These are phyloP conservation scores for Yarrowia sp. DNA, from an alignment of 805 yeast genomes.

Conservation along the genomic window DNA sequence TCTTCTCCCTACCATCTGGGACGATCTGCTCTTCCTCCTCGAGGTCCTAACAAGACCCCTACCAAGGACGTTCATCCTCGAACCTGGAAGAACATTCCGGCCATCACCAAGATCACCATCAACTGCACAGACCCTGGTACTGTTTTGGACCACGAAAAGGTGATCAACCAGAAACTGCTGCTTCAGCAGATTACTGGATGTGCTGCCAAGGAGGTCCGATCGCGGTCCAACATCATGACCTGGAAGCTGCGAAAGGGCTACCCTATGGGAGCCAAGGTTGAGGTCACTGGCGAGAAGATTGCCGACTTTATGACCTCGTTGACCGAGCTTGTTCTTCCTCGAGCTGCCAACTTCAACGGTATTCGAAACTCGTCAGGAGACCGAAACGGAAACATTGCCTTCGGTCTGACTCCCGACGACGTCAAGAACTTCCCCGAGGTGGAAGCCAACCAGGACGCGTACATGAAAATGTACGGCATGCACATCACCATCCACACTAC, in stretches of 20 bases:
- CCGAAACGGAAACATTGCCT: slow-evolving; percentile 75
- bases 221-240: slow-evolving; percentile 73
- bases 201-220: slow-evolving; percentile 68
- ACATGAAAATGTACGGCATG: slow-evolving; percentile 84
- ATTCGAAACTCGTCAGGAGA: slow-evolving; percentile 77
- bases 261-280: slow-evolving; percentile 86
- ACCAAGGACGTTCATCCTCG: slow-evolving; percentile 71
- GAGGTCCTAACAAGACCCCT: slow-evolving; percentile 62
- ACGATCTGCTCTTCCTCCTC: slow-evolving; percentile 73
- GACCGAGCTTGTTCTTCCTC: slow-evolving; percentile 88
- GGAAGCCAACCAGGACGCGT: slow-evolving; percentile 82
- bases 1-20: slow-evolving; percentile 84
- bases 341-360: slow-evolving; percentile 84
- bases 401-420: slow-evolving; percentile 77
- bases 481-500: slow-evolving; percentile 80
- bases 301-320: slow-evolving; percentile 80
- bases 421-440: slow-evolving; percentile 87
- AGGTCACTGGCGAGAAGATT: slow-evolving; percentile 74
- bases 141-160: slow-evolving; percentile 63
- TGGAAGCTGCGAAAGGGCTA: slow-evolving; percentile 87
- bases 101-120: slow-evolving; percentile 60
- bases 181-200: slow-evolving; percentile 92
- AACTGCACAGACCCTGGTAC: slow-evolving; percentile 68
- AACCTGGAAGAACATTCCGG: slow-evolving; percentile 68
- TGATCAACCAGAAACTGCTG: slow-evolving; percentile 72